Base-by-base conservation (phyloP, 208 protist species). In the Trypanosoma platydactyli region DNA sequence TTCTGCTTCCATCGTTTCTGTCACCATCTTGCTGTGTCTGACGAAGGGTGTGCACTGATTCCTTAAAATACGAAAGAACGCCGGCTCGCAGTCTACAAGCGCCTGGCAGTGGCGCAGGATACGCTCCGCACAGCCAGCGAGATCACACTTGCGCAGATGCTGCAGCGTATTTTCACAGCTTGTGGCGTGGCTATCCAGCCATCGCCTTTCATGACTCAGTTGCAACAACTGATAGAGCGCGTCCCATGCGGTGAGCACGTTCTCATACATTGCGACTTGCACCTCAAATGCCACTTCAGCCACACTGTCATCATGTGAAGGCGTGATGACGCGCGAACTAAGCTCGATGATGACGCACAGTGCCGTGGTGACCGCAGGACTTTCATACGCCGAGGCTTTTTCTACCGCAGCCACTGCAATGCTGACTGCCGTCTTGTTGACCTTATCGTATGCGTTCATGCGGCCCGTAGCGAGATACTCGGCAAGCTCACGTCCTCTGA, bases 231-330 rank as follows among this genome's bases (percentile, higher is more conserved):
- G 38, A 27, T 54, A 59, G 4, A 69, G 7, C 11, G 41, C 76
- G 68, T 25, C 22, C 60, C 27, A 74, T 59, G 70, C 68, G 29
- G 77, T 68, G 13, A 84, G 45, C 3, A 88, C 77, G 76, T 93
- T 93, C 52, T 93, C 84, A 64, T 90, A 84, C 77, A 88, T 87
- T n/a, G 82, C 80, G 13, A 89, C 54, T 49, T 68, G 62, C 22
- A 53, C 11, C 44, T 5, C n/a, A 12, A 68, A 22, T 13, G 55
- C 16, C 22, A 55, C 50, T 29, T 67, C 41, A 20, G n/a, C n/a
- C 9, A 42, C 53, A 25, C 41, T 60, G 3, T 40, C 41, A 15
- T 33, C 18, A 1, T 63, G 48, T 24, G 29, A 13, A 0, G 29
- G 50, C 13, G 35, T 40, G 12, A 75, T 30, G n/a, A 51, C 48